phyloP scores from a whole-genome alignment of 495 filamentous ascomycete species.

The Glonium stellatum region DNA sequence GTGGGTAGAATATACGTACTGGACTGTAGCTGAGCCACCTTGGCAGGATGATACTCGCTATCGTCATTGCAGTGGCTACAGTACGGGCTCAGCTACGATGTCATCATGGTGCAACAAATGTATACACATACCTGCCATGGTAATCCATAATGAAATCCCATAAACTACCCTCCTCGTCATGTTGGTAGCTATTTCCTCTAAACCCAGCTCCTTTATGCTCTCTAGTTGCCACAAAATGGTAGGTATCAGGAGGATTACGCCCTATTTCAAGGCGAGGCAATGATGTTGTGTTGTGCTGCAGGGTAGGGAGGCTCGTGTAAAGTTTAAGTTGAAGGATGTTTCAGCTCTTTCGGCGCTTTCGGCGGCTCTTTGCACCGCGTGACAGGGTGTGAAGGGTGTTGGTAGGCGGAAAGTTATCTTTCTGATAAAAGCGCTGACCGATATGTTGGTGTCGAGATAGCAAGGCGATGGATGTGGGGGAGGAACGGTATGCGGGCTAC shows the following conservation, averaged over 20 bases:
- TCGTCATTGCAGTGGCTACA: constrained; percentile 68
- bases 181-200: background rate
- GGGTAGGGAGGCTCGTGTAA: background rate
- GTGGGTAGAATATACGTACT: constrained; percentile 34
- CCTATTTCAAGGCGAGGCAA: background rate
- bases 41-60: constrained; percentile 66
- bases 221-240: constrained; percentile 4
- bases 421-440: background rate
- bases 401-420: background rate
- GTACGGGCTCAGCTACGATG: constrained; percentile 2
- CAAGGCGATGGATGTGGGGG: background rate
- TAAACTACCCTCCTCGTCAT: constrained; percentile 40
- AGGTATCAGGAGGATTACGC: background rate
- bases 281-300: background rate
- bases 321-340: too few relatives aligned
- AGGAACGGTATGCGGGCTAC: background rate
- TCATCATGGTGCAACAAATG: background rate
- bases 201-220: background rate
- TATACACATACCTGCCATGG: constrained; percentile 30
- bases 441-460: background rate
- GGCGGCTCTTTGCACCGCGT: constrained; percentile 1
- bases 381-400: background rate
- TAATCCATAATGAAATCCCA: constrained; percentile 35
- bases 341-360: background rate
- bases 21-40: constrained; percentile 73